Evolutionary conservation across 2,329 filamentous ascomycete genomes (phyloP), one percentile per base, ranked within the genome.

Genomic region (Epichloe sylvatica): DNA sequence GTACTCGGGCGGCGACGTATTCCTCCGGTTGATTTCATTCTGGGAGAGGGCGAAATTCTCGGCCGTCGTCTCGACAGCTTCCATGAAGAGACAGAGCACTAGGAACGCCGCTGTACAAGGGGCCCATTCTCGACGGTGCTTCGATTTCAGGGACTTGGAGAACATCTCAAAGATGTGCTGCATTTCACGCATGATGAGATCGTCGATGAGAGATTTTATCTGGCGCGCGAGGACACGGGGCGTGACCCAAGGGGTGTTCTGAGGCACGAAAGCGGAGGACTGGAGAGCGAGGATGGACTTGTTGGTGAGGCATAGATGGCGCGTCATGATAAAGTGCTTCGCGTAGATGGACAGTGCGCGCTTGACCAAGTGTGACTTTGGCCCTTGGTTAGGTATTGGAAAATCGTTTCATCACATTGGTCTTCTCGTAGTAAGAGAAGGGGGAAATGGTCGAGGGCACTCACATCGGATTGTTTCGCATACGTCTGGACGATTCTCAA

Each of bases 61-160:
- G 34, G 74, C 67, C 7, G 74, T 70, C 33, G 70, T 66, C 63
- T 78, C 75, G 47, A 78, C 70, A 23, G 71, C 64, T 62, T 80
- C 76, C 75, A 80, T 78, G 59, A 78, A 77, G 37, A 79, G 65
- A 54, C 75, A 78, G 33, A 80, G 67, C 3, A 77, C 70, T 11
- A 79, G 62, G 56, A 80, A 79, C 0, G 76, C 69, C 2, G 74
- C 76, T 15, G 76, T 64, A 57, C 76, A 79, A 2, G 76, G 74
- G 36, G 74, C 75, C 75, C 76, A 80, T 53, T 76, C 73, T 39
- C 63, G 62, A 19, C 73, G 68, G 41, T 69, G 67, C 60, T 76
- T 77, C 17, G 72, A 72, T 60, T 78, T 78, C 40, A 80, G 70
- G 30, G 70, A 70, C 53, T 71, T 70, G 53, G 69, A 67, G 58